Evolutionary conservation across 441 rosid species (phyloP).

Genomic region (Corymbia citriodora): DNA sequence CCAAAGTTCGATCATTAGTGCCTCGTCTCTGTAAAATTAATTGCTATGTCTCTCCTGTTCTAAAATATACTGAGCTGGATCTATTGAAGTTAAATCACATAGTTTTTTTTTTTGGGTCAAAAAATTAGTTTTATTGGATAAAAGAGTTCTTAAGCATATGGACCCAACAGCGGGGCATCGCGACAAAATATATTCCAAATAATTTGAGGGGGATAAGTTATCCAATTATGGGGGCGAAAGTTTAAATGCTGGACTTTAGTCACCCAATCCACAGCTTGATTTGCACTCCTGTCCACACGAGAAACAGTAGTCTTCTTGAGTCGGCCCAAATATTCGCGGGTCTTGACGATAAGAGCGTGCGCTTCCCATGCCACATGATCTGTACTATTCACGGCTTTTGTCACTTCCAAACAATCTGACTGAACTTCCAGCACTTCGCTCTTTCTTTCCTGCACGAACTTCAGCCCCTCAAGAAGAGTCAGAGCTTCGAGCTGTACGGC

Average conservation of each 20-base stretch:
- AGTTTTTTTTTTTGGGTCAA: not conserved
- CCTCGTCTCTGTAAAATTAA: too few species aligned
- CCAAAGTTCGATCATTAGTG: too few species aligned
- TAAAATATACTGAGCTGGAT: too few species aligned
- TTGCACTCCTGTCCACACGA: not conserved
- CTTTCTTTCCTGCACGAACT: not conserved
- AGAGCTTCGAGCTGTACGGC: not conserved
- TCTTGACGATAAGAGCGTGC: not conserved
- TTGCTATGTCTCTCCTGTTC: too few species aligned
- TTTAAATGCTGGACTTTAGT: not conserved
- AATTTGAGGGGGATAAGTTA: accelerated
- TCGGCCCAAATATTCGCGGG: not conserved
- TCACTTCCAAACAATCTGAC: not conserved
- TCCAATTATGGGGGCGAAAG: not conserved
- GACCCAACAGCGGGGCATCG: not conserved
- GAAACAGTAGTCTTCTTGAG: accelerated
- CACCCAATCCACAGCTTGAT: not conserved
- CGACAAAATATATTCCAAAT: accelerated
- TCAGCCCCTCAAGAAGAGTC: not conserved
- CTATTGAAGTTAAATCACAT: too few species aligned
- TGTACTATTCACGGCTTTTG: not conserved
- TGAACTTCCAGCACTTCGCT: not conserved
- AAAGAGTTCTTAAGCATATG: accelerated
- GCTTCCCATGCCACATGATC: not conserved
- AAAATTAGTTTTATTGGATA: not conserved